Base-by-base conservation (phyloP, 768 basidiomycete genomes). In the Phlebiopsis flavidoalba region DNA sequence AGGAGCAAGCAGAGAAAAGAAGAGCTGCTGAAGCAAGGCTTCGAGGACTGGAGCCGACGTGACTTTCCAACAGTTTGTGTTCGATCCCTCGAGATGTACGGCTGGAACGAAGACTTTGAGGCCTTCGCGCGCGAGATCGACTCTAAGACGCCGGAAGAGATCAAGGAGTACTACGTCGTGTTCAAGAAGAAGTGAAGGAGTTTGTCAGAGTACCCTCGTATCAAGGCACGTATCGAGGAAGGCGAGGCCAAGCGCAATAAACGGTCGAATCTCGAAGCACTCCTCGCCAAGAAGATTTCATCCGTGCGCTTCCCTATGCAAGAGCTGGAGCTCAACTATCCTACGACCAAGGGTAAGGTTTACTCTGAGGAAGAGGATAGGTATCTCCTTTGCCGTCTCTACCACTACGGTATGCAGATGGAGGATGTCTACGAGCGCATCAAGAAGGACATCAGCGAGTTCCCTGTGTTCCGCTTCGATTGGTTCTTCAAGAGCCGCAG, bases 401-500 rank as follows among this genome's bases (percentile, higher is more conserved):
- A 86, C 71, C 85, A 96, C 74, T 95, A 98, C 65, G 94, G 95
- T 22, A 87, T 98, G 81, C 86, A 88, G 58, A 76, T 81, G 15
- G 92, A 92, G 53, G 94, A 97, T 67, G 89, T 93, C 24, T 97
- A 95, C 69, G 96, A 99, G 69, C 77, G 88, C 57, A 97, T 98
- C 75, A 97, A 96, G 83, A 86, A 88, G 73, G 96, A 98, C 73
- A 94, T 98, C 64, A 88, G 86, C 15, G 95, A 98, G 75, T 98
- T 95, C 74, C 95, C 96, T 1, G 90, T 95, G 14, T 99, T 98
- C 77, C 80, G 95, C 21, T 98, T 98, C 67, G 95, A 98, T 69
- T 98, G 95, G 96, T 98, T 97, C 78, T 89, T 95, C 81, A 95
- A 96, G 79, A 93, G 92, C 64, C 78, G 96, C 58, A 92, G 90